These are phyloP conservation scores for Lonicera japonica DNA, from an alignment of 129 eudicot species.

Conservation along the genomic window DNA sequence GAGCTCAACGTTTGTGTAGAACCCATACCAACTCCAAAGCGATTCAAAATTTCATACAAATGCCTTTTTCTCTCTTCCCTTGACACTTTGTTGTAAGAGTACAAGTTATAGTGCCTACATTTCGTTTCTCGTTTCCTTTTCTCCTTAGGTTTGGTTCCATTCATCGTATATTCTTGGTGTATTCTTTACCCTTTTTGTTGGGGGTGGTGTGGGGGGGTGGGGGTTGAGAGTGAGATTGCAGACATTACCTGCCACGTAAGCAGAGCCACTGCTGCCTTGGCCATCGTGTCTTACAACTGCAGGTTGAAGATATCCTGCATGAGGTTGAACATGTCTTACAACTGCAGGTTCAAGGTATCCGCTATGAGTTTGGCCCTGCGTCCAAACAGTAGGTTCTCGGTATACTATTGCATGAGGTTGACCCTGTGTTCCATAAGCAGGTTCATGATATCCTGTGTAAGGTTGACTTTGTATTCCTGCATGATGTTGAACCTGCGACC, in stretches of 20 bases:
- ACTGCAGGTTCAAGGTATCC: conserved; percentile 29
- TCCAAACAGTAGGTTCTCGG: conserved; percentile 18
- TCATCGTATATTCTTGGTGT: too few relatives aligned
- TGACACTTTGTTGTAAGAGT: background rate
- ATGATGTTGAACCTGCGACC: conserved; percentile 13
- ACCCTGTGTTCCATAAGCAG: conserved; percentile 29
- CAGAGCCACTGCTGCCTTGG: conserved; percentile 21
- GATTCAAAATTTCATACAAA: background rate
- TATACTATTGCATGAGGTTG: conserved; percentile 31
- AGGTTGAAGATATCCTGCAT: conserved; percentile 26
- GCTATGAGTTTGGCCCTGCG: conserved; percentile 22
- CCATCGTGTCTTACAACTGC: conserved; percentile 26
- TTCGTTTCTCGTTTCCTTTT: too few relatives aligned
- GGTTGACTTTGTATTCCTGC: conserved; percentile 14
- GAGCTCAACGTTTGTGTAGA: too few relatives aligned
- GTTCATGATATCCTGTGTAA: conserved; percentile 25
- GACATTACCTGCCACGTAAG: conserved; percentile 34
- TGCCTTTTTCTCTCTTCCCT: background rate
- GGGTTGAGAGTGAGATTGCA: background rate
- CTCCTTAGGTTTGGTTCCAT: too few relatives aligned
- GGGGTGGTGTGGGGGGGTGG: background rate
- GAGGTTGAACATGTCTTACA: conserved; percentile 23
- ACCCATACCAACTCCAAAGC: too few relatives aligned
- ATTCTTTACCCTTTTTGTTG: too few relatives aligned
- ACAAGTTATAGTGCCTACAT: background rate